A percentile compares a stretch with the other conserved stretches of the same genome.
Conservation (phyloP, 208 protist species). For the Trypanosoma avium region DNA sequence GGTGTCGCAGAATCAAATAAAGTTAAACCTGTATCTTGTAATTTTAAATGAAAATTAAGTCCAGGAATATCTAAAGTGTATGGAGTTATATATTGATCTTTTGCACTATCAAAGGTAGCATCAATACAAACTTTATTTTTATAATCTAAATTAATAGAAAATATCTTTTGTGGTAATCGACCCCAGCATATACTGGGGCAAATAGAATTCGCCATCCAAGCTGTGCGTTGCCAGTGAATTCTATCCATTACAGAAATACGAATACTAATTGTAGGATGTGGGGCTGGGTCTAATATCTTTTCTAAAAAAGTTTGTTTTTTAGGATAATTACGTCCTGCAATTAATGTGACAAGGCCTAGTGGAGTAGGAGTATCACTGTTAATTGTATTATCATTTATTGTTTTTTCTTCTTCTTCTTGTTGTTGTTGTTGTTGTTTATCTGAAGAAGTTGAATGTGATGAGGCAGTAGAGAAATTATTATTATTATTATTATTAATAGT, state of each 20-base stretch:
- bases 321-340: slow-evolving; percentile 70
- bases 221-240: slow-evolving; percentile 85
- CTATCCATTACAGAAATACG: slow-evolving; percentile 76
- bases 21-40: slow-evolving; percentile 62
- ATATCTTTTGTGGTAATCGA: slow-evolving; percentile 68
- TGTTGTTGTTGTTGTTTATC: too few species aligned
- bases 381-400: too few species aligned
- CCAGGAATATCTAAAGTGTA: slow-evolving; percentile 61
- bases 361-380: slow-evolving; percentile 36
- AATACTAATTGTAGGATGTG: slow-evolving; percentile 73
- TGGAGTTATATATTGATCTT: slow-evolving; percentile 46
- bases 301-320: slow-evolving; percentile 52
- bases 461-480: not conserved
- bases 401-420: too few species aligned
- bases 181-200: slow-evolving; percentile 80
- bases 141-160: slow-evolving; percentile 78
- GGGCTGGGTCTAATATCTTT: slow-evolving; percentile 58
- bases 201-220: slow-evolving; percentile 69
- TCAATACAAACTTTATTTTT: slow-evolving; percentile 55
- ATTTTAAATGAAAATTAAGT: slow-evolving; percentile 48
- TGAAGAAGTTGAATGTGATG: not conserved
- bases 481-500: not conserved
- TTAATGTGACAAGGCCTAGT: slow-evolving; percentile 79
- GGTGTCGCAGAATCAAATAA: slow-evolving; percentile 50
- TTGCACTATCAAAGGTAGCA: slow-evolving; percentile 42